These are phyloP conservation scores for Ceratobasidium theobromae DNA, from an alignment of 1,284 basidiomycete genomes.

Conservation along the genomic window DNA sequence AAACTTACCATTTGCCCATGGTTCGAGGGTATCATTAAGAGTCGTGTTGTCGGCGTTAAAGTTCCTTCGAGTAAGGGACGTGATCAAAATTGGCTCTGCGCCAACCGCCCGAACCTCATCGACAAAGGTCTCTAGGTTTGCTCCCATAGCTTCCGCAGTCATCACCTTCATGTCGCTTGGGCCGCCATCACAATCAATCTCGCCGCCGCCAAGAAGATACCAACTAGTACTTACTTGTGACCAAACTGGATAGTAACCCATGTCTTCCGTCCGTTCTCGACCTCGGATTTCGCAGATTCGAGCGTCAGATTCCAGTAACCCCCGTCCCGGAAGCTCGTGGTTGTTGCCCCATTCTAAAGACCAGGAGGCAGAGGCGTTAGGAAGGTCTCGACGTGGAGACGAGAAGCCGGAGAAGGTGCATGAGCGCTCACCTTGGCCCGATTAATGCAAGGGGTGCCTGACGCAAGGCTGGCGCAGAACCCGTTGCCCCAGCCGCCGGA, in stretches of 20 bases:
- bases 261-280: constrained; percentile 46
- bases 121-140: constrained; percentile 49
- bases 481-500: constrained; percentile 45
- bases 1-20: constrained; percentile 48
- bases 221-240: constrained; percentile 42
- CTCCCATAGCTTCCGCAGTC: constrained; percentile 50
- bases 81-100: constrained; percentile 50
- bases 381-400: neutral
- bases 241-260: constrained; percentile 52
- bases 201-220: neutral
- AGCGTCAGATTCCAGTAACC: constrained; percentile 44
- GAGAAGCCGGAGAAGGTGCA: constrained; percentile 41
- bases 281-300: constrained; percentile 43
- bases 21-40: constrained; percentile 47
- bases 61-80: constrained; percentile 48
- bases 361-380: neutral
- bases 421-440: neutral
- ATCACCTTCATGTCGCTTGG: constrained; percentile 48
- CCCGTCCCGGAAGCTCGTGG: constrained; percentile 47
- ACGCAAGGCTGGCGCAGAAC: constrained; percentile 47
- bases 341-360: constrained; percentile 48
- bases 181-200: neutral
- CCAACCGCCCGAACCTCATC: constrained; percentile 45
- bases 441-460: constrained; percentile 47
- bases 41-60: constrained; percentile 46